These are phyloP conservation scores for Aureobasidium sp. DNA, from an alignment of 2,329 filamentous ascomycete genomes.

Conservation along the genomic window DNA sequence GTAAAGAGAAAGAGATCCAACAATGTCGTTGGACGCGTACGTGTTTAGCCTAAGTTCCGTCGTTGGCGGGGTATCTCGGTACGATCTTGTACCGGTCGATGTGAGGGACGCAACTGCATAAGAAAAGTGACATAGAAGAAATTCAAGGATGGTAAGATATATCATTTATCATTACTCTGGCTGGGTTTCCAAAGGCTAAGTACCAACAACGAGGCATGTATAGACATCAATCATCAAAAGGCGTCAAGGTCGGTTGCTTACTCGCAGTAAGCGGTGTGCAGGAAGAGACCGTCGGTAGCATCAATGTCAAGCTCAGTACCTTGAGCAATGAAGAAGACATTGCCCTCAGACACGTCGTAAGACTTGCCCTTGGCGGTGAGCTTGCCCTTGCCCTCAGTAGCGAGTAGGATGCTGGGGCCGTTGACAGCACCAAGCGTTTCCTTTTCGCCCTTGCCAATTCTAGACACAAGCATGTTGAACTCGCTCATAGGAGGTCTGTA, in stretches of 20 bases:
- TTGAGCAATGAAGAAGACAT: slow-evolving; percentile 60
- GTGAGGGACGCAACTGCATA: not conserved
- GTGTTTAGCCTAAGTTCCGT: not conserved
- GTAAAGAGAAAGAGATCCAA: too few species aligned
- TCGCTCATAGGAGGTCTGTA: slow-evolving; percentile 64
- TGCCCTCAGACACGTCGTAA: slow-evolving; percentile 53
- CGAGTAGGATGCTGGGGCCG: slow-evolving; percentile 58
- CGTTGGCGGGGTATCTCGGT: slow-evolving; percentile 3
- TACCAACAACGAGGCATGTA: slow-evolving; percentile 1
- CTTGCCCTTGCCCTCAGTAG: slow-evolving; percentile 52
- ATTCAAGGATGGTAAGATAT: too few species aligned
- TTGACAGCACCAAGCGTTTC: slow-evolving; percentile 51
- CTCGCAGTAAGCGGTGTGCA: slow-evolving; percentile 44
- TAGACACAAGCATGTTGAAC: slow-evolving; percentile 60
- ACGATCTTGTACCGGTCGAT: not conserved
- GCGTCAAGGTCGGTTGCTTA: slow-evolving; percentile 20
- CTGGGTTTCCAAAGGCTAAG: not conserved
- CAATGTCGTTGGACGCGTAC: not conserved
- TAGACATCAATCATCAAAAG: slow-evolving; percentile 5
- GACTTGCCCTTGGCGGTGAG: slow-evolving; percentile 49
- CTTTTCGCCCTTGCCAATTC: slow-evolving; percentile 49
- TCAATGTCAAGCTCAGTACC: slow-evolving; percentile 44
- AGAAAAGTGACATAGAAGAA: not conserved
- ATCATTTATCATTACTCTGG: not conserved
- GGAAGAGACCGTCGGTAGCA: slow-evolving; percentile 38